phyloP scores from a whole-genome alignment of 495 filamentous ascomycete species.

The Bacidia gigantensis region DNA sequence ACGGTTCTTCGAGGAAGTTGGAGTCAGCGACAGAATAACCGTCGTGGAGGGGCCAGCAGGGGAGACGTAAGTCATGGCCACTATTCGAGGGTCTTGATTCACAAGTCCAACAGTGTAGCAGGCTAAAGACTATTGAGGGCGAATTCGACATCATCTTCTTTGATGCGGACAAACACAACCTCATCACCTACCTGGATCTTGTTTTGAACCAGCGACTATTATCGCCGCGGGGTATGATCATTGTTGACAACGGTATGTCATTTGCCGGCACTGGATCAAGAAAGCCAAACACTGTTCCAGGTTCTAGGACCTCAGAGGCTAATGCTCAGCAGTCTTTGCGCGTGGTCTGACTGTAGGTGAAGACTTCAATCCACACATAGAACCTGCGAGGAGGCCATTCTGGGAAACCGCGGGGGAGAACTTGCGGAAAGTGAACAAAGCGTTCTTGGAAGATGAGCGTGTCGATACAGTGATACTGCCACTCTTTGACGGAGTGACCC shows the following conservation, averaged over 20 bases:
- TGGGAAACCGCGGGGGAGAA: constrained; percentile 8
- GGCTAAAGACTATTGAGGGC: neutral
- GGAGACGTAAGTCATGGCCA: neutral
- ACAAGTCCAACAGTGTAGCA: neutral
- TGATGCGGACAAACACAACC: constrained; percentile 23
- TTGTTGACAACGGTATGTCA: constrained; percentile 22
- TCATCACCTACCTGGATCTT: constrained; percentile 14
- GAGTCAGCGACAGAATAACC: constrained; percentile 13
- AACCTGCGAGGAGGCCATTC: constrained; percentile 5
- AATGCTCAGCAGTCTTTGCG: constrained; percentile 9
- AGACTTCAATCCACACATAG: constrained; percentile 4
- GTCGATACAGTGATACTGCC: constrained; percentile 23
- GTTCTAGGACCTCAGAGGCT: neutral
- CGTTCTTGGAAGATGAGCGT: constrained; percentile 16
- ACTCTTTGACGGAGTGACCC: constrained; percentile 24
- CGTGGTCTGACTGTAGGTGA: constrained; percentile 13
- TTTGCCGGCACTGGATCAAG: constrained; percentile 3
- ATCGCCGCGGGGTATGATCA: constrained; percentile 18
- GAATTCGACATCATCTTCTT: constrained; percentile 24
- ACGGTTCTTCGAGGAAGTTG: constrained; percentile 13
- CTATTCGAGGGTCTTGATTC: neutral
- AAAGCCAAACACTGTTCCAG: neutral
- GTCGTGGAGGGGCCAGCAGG: constrained; percentile 16
- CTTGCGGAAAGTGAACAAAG: constrained; percentile 20
- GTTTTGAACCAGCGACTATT: constrained; percentile 19